These are phyloP conservation scores for Cladosporium sp. DNA, from an alignment of 2,329 filamentous ascomycete species.

Conservation along the genomic window DNA sequence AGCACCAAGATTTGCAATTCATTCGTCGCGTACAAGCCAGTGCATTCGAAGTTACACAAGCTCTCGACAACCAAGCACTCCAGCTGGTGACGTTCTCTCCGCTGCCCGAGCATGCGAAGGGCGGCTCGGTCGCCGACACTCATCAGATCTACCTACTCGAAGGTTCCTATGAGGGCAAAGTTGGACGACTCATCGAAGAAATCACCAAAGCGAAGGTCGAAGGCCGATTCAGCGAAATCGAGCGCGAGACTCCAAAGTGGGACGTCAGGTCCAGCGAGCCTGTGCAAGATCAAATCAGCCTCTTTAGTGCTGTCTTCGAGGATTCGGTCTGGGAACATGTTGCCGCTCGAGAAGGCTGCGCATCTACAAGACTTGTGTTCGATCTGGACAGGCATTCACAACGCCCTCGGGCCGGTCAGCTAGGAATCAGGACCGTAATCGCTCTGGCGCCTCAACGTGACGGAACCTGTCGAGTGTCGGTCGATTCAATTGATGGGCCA, in stretches of 20 bases:
- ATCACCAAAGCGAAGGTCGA: constrained; percentile 82
- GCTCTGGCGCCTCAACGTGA: constrained; percentile 55
- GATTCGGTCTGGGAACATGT: constrained; percentile 59
- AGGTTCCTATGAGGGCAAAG: constrained; percentile 73
- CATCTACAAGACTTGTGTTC: constrained; percentile 54
- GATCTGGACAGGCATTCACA: constrained; percentile 45
- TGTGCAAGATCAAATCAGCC: constrained; percentile 50
- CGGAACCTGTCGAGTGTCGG: constrained; percentile 52
- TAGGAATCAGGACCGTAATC: constrained; percentile 65
- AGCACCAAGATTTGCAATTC: constrained; percentile 68
- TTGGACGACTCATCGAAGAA: constrained; percentile 74
- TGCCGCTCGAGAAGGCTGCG: constrained; percentile 62
- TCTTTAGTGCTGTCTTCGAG: constrained; percentile 66
- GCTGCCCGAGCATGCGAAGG: constrained; percentile 11
- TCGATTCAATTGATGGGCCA: constrained; percentile 63
- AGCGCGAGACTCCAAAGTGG: constrained; percentile 78
- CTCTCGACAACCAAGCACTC: constrained; percentile 23
- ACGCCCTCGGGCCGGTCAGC: constrained; percentile 37
- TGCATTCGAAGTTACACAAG: constrained; percentile 25
- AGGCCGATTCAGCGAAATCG: constrained; percentile 73
- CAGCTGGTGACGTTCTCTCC: constrained; percentile 27
- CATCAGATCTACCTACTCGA: constrained; percentile 58
- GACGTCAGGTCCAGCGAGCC: constrained; percentile 66
- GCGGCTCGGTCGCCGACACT: constrained; percentile 17
- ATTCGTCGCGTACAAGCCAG: constrained; percentile 27